Evolutionary conservation across 2,329 filamentous ascomycete genomes (phyloP).

Genomic region (Uncinocarpus reesii): DNA sequence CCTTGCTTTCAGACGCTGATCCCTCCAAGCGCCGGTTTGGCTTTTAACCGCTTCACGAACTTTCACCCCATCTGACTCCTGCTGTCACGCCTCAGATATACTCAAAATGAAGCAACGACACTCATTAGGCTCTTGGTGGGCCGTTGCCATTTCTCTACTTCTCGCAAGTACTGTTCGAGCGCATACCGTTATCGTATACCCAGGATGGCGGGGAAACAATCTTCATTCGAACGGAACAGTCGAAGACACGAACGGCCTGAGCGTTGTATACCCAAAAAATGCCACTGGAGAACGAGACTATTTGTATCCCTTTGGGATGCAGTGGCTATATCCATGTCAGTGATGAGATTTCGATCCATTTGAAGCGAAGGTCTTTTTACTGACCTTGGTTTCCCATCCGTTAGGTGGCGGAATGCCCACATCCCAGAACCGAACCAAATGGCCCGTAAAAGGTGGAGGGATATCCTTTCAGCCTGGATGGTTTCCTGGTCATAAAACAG

Average conservation of each 20-base stretch:
- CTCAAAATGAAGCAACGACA: conserved; percentile 23
- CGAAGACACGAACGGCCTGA: conserved; percentile 38
- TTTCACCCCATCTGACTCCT: background rate
- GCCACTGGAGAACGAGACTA: conserved; percentile 30
- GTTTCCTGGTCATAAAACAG: conserved; percentile 79
- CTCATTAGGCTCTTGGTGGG: conserved; percentile 24
- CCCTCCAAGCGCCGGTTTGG: background rate
- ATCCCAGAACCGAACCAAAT: conserved; percentile 76
- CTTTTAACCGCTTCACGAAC: background rate
- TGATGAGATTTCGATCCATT: conserved; percentile 15
- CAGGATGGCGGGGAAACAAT: conserved; percentile 79
- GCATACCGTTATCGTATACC: conserved; percentile 77
- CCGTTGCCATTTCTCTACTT: conserved; percentile 25
- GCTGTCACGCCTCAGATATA: background rate
- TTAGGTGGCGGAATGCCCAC: conserved; percentile 72
- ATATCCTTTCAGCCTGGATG: conserved; percentile 85
- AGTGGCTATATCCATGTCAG: conserved; percentile 93
- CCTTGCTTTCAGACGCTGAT: background rate
- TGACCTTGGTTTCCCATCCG: conserved; percentile 1
- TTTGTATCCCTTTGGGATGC: conserved; percentile 74
- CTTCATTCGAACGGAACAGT: conserved; percentile 61
- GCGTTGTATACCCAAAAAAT: conserved; percentile 34
- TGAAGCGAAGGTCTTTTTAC: background rate
- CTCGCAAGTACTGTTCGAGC: conserved; percentile 35
- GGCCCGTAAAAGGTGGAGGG: conserved; percentile 82